A percentile compares a stretch with the other conserved stretches of the same genome.
Conservation (phyloP, 192 early-diverging fungal species). For the Dimargaris verticillata region DNA sequence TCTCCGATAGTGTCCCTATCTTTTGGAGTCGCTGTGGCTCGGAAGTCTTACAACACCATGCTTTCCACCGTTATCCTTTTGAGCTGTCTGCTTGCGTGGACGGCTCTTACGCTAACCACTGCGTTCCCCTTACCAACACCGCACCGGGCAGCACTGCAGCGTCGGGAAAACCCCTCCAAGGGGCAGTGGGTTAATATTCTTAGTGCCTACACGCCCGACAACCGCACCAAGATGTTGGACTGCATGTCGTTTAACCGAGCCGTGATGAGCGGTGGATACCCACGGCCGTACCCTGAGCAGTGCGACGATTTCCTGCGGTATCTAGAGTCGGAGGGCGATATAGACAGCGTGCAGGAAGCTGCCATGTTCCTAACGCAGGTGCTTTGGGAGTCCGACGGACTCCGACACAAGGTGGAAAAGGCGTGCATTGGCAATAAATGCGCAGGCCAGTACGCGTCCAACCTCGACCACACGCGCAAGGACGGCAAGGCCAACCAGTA, state of each 20-base stretch:
- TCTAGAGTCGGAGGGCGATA: slow-evolving; percentile 18
- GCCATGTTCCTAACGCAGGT: slow-evolving; percentile 33
- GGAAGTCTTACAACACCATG: too few relatives aligned
- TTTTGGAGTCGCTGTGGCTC: too few relatives aligned
- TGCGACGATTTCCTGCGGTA: slow-evolving; percentile 25
- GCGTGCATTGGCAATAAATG: slow-evolving; percentile 16
- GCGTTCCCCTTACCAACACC: too few relatives aligned
- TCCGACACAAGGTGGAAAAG: slow-evolving; percentile 26
- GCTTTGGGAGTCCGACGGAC: slow-evolving; percentile 28
- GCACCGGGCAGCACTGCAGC: too few relatives aligned
- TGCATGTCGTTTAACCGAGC: background rate
- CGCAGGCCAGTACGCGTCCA: background rate
- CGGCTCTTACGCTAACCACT: too few relatives aligned
- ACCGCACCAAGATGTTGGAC: background rate
- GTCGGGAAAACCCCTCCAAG: too few relatives aligned
- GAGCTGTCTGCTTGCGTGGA: too few relatives aligned
- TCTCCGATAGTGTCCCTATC: too few relatives aligned
- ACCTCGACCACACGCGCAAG: background rate
- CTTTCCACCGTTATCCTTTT: too few relatives aligned
- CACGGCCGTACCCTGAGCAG: slow-evolving; percentile 16
- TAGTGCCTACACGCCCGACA: too few relatives aligned
- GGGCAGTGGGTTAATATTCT: too few relatives aligned
- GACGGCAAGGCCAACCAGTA: slow-evolving; percentile 12
- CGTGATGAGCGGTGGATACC: slow-evolving; percentile 12
- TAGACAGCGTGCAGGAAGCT: slow-evolving; percentile 22